These are phyloP conservation scores for Nicotiana tomentosiformis DNA, from an alignment of 257 asterid species.

Conservation along the genomic window DNA sequence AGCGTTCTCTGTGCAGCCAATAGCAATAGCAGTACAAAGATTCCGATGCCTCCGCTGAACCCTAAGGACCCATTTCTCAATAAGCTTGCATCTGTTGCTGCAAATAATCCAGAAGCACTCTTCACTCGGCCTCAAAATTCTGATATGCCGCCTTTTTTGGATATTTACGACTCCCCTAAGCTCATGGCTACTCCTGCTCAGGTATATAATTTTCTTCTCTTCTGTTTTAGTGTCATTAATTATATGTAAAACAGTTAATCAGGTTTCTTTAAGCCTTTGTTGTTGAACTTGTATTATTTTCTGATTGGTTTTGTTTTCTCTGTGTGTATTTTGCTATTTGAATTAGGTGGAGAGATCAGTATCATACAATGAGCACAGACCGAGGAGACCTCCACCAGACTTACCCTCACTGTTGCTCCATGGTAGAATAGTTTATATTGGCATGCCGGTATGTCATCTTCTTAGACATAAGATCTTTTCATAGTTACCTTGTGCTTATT, in stretches of 20 bases:
- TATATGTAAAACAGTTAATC: background rate
- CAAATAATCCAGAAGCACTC: constrained; percentile 56
- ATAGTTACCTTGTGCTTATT: background rate
- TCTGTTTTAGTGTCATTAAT: background rate
- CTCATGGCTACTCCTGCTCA: constrained; percentile 89
- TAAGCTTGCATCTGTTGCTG: constrained; percentile 70
- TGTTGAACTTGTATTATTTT: background rate
- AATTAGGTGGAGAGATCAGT: constrained; percentile 76
- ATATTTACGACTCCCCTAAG: constrained; percentile 58
- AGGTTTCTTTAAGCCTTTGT: background rate
- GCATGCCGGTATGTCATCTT: constrained; percentile 66
- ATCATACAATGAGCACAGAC: constrained; percentile 65
- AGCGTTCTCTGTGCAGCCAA: constrained; percentile 10
- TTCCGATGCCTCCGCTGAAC: constrained; percentile 72
- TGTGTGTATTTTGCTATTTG: constrained; percentile 17
- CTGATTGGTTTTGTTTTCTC: background rate
- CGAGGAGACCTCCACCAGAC: constrained; percentile 87
- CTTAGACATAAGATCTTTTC: background rate
- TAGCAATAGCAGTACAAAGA: constrained; percentile 25
- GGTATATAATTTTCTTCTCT: constrained; percentile 22
- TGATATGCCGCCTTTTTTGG: constrained; percentile 59
- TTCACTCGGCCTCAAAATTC: constrained; percentile 45
- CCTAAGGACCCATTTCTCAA: constrained; percentile 78
- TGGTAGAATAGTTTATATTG: constrained; percentile 84
- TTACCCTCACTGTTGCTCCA: constrained; percentile 71